These are phyloP conservation scores for Trametes gibbosa DNA, from an alignment of 768 basidiomycete species.

Conservation along the genomic window DNA sequence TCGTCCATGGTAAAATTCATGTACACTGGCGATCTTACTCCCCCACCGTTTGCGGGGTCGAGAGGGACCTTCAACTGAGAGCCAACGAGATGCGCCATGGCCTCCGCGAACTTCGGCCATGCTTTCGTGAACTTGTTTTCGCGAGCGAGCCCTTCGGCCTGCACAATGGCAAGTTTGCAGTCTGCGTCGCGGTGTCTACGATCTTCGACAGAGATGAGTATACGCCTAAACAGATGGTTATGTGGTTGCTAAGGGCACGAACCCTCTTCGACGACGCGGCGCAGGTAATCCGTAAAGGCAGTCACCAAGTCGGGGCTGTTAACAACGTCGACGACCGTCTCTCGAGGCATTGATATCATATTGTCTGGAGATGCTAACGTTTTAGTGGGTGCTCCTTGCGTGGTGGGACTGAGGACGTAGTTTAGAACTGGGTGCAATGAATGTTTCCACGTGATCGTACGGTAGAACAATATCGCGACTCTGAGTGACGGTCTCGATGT, in stretches of 20 bases:
- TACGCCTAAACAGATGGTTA: neutral
- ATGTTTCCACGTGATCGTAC: neutral
- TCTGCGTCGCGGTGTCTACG: constrained; percentile 12
- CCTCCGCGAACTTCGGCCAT: neutral
- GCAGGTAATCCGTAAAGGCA: constrained; percentile 5
- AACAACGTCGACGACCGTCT: neutral
- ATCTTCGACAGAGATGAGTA: neutral
- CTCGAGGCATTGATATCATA: neutral
- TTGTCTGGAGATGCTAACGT: too few species aligned
- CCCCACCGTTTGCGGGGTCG: constrained; percentile 2
- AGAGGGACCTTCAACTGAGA: constrained; percentile 7
- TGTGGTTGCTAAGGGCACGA: neutral
- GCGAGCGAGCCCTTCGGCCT: neutral
- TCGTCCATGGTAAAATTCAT: constrained; percentile 11
- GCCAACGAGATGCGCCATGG: constrained; percentile 9
- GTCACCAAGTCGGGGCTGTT: constrained; percentile 7
- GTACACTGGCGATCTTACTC: constrained; percentile 9
- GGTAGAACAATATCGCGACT: neutral
- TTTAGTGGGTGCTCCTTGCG: neutral
- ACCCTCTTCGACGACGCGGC: neutral
- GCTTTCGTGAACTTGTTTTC: constrained; percentile 2
- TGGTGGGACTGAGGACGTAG: neutral
- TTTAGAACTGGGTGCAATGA: neutral
- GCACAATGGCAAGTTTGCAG: neutral
- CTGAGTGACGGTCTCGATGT: neutral